phyloP scores from a whole-genome alignment of 2,329 filamentous ascomycete genomes.

The Aspergillus neotritici region DNA sequence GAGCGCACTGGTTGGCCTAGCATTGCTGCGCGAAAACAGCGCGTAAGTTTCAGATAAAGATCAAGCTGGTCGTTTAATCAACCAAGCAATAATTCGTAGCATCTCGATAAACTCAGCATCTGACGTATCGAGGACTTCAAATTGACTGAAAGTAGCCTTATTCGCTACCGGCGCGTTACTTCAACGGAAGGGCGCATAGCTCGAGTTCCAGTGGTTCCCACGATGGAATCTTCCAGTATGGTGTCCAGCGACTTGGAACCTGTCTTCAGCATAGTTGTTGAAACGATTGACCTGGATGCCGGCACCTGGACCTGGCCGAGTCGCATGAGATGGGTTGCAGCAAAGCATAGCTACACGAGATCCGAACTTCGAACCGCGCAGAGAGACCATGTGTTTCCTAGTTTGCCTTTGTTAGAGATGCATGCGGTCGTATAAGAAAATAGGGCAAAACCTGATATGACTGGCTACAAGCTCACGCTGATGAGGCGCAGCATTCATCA shows the following conservation, averaged over 20 bases:
- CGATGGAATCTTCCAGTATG: constrained; percentile 33
- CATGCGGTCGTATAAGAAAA: not conserved
- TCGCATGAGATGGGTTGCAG: constrained; percentile 85
- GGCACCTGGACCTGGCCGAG: constrained; percentile 77
- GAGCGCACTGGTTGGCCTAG: too few relatives aligned
- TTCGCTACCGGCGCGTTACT: not conserved
- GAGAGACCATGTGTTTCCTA: constrained; percentile 96
- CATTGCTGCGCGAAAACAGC: too few relatives aligned
- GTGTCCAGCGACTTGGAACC: constrained; percentile 35
- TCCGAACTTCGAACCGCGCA: constrained; percentile 96
- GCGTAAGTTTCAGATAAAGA: too few relatives aligned
- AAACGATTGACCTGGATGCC: constrained; percentile 59
- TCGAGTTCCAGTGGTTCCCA: constrained; percentile 33
- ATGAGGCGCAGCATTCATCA: constrained; percentile 78
- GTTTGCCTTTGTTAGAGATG: constrained; percentile 6
- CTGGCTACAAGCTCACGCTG: constrained; percentile 89
- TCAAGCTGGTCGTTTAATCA: too few relatives aligned
- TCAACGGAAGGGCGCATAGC: constrained; percentile 36
- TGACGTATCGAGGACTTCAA: too few relatives aligned
- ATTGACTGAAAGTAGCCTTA: too few relatives aligned
- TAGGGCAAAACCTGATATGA: constrained; percentile 64
- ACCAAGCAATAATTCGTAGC: not conserved
- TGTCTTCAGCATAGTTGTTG: constrained; percentile 47
- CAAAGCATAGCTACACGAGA: constrained; percentile 98
- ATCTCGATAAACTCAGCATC: constrained; percentile 8